Percentiles rank a stretch among this genome's conserved stretches.
Evolutionary conservation across 2,329 filamentous ascomycete species (phyloP).

Genomic region (Paecilomyces formosus): DNA sequence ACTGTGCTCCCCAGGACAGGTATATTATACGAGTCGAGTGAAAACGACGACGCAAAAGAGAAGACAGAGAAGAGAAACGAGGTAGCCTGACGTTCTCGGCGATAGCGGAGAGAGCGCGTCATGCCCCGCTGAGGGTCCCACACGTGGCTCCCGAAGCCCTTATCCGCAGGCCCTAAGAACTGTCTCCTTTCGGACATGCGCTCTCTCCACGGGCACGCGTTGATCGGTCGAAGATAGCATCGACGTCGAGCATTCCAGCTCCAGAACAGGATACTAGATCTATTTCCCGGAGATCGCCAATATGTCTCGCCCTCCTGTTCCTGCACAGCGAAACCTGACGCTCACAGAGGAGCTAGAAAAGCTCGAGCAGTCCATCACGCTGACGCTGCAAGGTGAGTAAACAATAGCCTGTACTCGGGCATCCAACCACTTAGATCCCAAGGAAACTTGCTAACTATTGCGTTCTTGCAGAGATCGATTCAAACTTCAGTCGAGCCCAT

Average conservation of each 20-base stretch:
- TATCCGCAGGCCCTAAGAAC: slow-evolving; percentile 25
- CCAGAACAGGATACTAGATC: neutral
- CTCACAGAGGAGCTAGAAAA: slow-evolving; percentile 93
- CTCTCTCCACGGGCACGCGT: slow-evolving; percentile 17
- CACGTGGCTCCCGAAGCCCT: slow-evolving; percentile 26
- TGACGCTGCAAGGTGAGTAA: slow-evolving; percentile 75
- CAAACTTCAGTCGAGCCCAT: slow-evolving; percentile 95
- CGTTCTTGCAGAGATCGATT: slow-evolving; percentile 74
- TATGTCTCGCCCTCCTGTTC: slow-evolving; percentile 46
- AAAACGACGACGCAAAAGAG: neutral
- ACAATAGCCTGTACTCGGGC: slow-evolving; percentile 4
- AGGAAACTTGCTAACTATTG: slow-evolving; percentile 6
- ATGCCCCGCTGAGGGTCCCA: slow-evolving; percentile 5
- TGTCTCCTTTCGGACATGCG: slow-evolving; percentile 20
- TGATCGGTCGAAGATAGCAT: neutral
- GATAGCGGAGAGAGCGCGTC: slow-evolving; percentile 1
- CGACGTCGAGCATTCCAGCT: neutral
- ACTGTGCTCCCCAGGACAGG: slow-evolving; percentile 1
- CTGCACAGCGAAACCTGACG: slow-evolving; percentile 55
- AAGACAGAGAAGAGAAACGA: neutral
- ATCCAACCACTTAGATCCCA: slow-evolving; percentile 6
- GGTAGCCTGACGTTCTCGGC: neutral
- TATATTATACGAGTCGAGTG: slow-evolving; percentile 1
- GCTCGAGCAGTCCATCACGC: slow-evolving; percentile 91
- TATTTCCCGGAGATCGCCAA: neutral